A percentile compares a stretch with the other conserved stretches of the same genome.
Evolutionary conservation across 306 rosid species (phyloP).

Genomic region (Lathyrus aphaca): DNA sequence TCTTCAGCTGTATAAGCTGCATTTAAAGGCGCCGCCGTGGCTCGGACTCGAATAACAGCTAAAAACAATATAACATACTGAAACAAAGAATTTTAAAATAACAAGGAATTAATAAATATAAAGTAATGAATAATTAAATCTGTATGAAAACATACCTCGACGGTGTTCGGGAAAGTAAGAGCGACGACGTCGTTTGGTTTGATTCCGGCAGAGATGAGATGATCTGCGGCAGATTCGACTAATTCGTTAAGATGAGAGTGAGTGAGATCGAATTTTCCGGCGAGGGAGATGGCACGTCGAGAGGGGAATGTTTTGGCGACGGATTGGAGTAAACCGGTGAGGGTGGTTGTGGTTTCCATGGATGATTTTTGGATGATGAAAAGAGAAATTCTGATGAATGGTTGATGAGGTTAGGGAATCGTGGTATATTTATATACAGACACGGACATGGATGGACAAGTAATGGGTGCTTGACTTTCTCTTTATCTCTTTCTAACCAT

Average conservation of each 20-base stretch:
- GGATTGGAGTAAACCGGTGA: slow-evolving; percentile 58
- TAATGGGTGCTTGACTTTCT: too few relatives aligned
- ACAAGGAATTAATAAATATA: not conserved
- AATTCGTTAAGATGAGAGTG: slow-evolving; percentile 56
- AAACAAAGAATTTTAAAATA: not conserved
- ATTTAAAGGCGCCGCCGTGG: slow-evolving; percentile 87
- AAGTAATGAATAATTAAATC: not conserved
- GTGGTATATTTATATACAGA: not conserved
- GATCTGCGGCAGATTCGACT: slow-evolving; percentile 65
- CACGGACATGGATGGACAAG: too few relatives aligned
- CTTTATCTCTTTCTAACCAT: too few relatives aligned
- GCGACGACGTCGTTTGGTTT: slow-evolving; percentile 71
- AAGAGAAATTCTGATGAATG: not conserved
- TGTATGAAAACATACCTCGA: slow-evolving; percentile 54
- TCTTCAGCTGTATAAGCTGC: slow-evolving; percentile 85
- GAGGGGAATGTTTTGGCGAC: slow-evolving; percentile 52
- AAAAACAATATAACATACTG: slow-evolving; percentile 74
- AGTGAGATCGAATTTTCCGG: slow-evolving; percentile 66
- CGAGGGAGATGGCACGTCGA: slow-evolving; percentile 67
- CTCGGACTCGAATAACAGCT: slow-evolving; percentile 80
- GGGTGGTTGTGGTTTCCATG: slow-evolving; percentile 58
- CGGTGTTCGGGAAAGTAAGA: slow-evolving; percentile 79
- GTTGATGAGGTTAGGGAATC: not conserved
- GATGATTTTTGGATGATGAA: not conserved
- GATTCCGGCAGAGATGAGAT: slow-evolving; percentile 59